Base-by-base conservation (phyloP, 148 eudicot species). In the Chenopodium album region DNA sequence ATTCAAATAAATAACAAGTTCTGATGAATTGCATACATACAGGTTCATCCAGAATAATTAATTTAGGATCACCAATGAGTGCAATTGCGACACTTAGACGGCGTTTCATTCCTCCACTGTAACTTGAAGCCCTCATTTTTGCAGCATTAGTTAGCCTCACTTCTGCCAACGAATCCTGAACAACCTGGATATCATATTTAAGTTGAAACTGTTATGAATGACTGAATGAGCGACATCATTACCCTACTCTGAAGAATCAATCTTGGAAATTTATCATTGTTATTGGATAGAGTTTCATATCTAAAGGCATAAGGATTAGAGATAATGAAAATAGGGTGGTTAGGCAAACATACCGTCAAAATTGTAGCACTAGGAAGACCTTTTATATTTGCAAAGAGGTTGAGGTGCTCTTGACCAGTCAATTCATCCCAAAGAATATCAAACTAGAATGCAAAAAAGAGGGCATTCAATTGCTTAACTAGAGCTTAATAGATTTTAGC, bases 51-150 rank as follows among this genome's bases (percentile, higher is more conserved):
- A 96, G 85, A 75, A 96, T 92, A 56, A 96, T 89, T 77, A 96
- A 79, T 84, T 92, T 96, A 44, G 99, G 99, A 83, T 96, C 97
- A 85, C 98, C 98, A 86, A 96, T 90, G 20, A 94, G 94, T 71
- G 99, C 93, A 29, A 96, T 90, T 71, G 99, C 99, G 75, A 96
- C 93, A 89, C 98, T 96, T 26, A 96, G 97, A 20, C 99, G 98
- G 28, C 99, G 95, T 88, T 88, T 96, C 98, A 94, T 96, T 84
- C 99, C 99, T 65, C 99, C 99, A 73, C 99, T 96, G 84, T 96
- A 96, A 85, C 94, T 94, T 37, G 97, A 87, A 70, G 97, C 83
- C 89, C 98, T 91, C 83, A 89, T 87, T 85, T 85, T 90, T 60
- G 98, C 95, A 84, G 94, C 85, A 82, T 90, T 88, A 14, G 90